Percentiles rank a stretch among this genome's conserved stretches.
These are phyloP conservation scores for Pharus latifolius DNA, from an alignment of 176 grass and related monocot species.

Conservation along the genomic window DNA sequence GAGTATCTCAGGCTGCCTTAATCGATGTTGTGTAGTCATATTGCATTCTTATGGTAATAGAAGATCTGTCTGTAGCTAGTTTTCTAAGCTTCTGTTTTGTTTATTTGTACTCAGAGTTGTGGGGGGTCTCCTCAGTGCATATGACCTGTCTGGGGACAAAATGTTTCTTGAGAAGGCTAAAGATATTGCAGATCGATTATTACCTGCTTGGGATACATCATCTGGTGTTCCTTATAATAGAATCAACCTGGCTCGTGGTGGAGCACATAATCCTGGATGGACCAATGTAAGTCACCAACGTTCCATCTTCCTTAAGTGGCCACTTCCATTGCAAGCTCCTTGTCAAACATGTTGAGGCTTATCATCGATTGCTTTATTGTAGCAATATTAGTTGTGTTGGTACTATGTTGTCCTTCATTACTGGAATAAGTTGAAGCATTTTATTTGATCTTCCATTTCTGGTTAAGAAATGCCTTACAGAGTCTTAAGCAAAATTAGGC, in stretches of 20 bases:
- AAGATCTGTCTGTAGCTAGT: constrained; percentile 5
- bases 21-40: neutral
- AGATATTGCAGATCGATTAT: constrained; percentile 86
- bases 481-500: too few species aligned
- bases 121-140: constrained; percentile 86
- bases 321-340: neutral
- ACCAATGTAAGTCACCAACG: constrained; percentile 54
- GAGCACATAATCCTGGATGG: constrained; percentile 95
- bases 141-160: constrained; percentile 87
- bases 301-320: constrained; percentile 10
- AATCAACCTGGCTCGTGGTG: constrained; percentile 92
- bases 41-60: neutral
- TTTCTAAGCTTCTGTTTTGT: constrained; percentile 23
- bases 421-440: too few species aligned
- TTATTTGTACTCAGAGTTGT: constrained; percentile 65
- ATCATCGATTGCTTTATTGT: neutral
- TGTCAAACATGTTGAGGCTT: neutral
- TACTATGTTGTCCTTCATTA: neutral
- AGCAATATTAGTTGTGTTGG: neutral
- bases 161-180: constrained; percentile 93
- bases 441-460: too few species aligned
- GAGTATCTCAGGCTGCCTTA: constrained; percentile 6
- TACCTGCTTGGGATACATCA: constrained; percentile 98
- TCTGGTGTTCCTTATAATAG: constrained; percentile 89
- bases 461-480: too few species aligned